Evolutionary conservation across 345 rosid genomes (phyloP).

Genomic region (Adansonia digitata): DNA sequence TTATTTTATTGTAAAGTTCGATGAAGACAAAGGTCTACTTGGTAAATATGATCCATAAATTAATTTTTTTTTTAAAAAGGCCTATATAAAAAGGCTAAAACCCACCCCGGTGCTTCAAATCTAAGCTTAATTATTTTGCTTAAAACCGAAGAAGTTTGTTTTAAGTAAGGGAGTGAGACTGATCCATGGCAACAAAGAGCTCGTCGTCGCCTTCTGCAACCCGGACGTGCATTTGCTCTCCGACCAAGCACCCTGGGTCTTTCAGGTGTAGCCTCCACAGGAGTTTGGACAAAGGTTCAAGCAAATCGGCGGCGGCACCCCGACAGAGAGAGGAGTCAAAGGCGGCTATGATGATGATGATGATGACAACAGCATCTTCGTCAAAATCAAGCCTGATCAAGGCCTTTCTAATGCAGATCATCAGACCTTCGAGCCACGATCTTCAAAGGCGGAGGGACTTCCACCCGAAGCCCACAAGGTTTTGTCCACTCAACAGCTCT

Average conservation of each 20-base stretch:
- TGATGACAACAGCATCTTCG: not conserved
- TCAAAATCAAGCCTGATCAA: conserved; percentile 14
- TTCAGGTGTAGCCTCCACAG: conserved; percentile 34
- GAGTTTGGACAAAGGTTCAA: no score
- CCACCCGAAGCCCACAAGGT: conserved; percentile 41
- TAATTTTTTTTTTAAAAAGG: no score
- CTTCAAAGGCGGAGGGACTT: conserved; percentile 36
- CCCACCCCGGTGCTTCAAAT: no score
- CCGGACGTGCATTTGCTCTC: conserved; percentile 30
- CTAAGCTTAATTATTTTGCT: no score
- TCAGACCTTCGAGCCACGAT: conserved; percentile 34
- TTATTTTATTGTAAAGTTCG: no score
- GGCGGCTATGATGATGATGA: not conserved
- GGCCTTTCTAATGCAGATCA: conserved; percentile 24
- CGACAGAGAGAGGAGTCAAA: not conserved
- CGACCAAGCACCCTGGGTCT: conserved; percentile 33
- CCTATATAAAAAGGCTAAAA: no score
- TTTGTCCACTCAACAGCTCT: conserved; percentile 14
- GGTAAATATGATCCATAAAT: no score
- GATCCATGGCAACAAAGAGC: conserved; percentile 18
- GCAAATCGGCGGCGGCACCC: not conserved
- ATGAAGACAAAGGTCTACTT: no score
- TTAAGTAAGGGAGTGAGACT: no score
- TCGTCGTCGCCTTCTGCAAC: not conserved
- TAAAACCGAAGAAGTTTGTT: not conserved